Base-by-base conservation (phyloP, 2,329 filamentous ascomycete species). In the Fusarium sacchari region DNA sequence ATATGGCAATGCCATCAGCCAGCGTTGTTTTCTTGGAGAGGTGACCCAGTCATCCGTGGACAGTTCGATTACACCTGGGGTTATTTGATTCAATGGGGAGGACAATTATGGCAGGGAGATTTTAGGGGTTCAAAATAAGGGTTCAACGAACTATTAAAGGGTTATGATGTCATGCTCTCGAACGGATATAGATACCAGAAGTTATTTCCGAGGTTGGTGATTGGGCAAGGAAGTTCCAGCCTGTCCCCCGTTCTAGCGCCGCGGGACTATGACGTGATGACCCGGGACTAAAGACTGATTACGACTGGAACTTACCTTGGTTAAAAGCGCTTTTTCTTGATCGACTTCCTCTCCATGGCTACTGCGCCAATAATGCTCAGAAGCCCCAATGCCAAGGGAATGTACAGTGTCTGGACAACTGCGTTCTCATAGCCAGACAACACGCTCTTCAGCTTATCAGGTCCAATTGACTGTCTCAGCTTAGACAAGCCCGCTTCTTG, bases 361-460 rank as follows among this genome's bases (percentile, higher is more conserved):
- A 77, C 26, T 0, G 76, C 74, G 1, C 76, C 76, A n/a, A 74
- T 6, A 5, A 77, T 60, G 0, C 72, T 74, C 3, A 76, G 64
- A 37, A 77, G 24, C 7, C 70, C 70, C 12, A 77, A 32, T 1
- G 30, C 68, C 46, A 77, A 24, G 0, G 76, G 76, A 12, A 77
- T 78, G 26, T 78, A 77, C 22, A 77, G 22, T 0, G 76, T 78
- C 50, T 77, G 76, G 1, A 77, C 58, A 7, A 77, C 52, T 0
- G 76, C 76, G 34, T 69, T 70, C 30, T 77, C 76, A 57, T 77
- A 77, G 0, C 76, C 76, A 12, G 60, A 39, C 0, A 77, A 17
- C 1, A 77, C 76, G 10, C 42, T 64, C 32, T 63, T 57, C 37
- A 77, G 4, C 9, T 50, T 73, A 0, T 55, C 70, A 0, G 71